Percentiles rank a stretch among this genome's conserved stretches.
These are phyloP conservation scores for Ustilago tritici DNA, from an alignment of 1,284 basidiomycete genomes.

Conservation along the genomic window DNA sequence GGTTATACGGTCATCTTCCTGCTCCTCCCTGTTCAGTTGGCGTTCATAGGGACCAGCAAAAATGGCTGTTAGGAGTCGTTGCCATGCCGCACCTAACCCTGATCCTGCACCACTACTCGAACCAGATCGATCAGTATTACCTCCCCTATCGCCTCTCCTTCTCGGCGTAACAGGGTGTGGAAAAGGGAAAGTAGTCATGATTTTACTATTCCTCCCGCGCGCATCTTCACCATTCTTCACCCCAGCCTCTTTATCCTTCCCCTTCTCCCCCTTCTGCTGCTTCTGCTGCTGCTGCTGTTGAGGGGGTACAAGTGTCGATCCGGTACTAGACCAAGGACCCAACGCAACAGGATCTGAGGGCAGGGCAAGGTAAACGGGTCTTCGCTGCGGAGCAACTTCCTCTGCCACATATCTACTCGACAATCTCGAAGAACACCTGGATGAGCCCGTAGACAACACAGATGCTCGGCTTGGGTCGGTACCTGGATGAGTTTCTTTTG, in stretches of 20 bases:
- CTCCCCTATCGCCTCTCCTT: conserved; percentile 6
- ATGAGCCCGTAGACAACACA: conserved; percentile 10
- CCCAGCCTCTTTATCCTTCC: background rate
- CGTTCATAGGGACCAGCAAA: conserved; percentile 51
- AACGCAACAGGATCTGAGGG: conserved; percentile 28
- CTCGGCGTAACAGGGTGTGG: conserved; percentile 38
- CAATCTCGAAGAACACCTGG: conserved; percentile 17
- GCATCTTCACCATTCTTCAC: background rate
- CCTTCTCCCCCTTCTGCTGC: background rate
- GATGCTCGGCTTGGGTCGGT: conserved; percentile 30
- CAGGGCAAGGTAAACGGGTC: conserved; percentile 31
- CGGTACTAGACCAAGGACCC: conserved; percentile 29
- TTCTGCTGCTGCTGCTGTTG: background rate
- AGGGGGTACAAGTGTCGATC: background rate
- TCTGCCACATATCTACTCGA: conserved; percentile 34
- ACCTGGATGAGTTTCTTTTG: background rate
- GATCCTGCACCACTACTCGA: background rate
- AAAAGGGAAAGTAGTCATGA: conserved; percentile 56
- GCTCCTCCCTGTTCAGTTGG: conserved; percentile 30
- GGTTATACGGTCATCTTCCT: conserved; percentile 37
- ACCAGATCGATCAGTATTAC: background rate
- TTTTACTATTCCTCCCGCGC: conserved; percentile 41
- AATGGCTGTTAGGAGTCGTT: conserved; percentile 24
- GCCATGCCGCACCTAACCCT: conserved; percentile 26
- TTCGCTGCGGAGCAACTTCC: conserved; percentile 34